Conservation (phyloP, 139 green algal species). For the Dunaliella primolecta region DNA sequence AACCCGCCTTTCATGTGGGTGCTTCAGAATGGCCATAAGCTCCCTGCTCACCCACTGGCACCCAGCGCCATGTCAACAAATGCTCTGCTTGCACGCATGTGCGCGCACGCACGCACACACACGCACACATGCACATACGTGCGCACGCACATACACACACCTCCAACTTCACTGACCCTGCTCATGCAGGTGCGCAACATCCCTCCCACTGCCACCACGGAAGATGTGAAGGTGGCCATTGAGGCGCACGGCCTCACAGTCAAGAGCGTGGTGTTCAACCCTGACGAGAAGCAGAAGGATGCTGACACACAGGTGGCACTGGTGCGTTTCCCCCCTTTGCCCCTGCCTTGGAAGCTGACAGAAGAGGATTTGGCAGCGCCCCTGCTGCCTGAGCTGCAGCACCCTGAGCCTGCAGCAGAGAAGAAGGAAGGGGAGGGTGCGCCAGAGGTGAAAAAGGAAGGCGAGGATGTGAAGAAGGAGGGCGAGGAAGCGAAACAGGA, state of each 20-base stretch:
- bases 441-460: background rate
- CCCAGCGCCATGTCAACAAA: too few species aligned
- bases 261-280: constrained; percentile 45
- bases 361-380: constrained; percentile 18
- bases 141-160: background rate
- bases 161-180: background rate
- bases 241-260: constrained; percentile 28
- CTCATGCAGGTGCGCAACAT: constrained; percentile 45
- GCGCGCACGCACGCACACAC: background rate
- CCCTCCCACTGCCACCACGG: constrained; percentile 23
- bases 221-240: constrained; percentile 39
- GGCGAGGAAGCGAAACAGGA: background rate
- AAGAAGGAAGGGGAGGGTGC: background rate
- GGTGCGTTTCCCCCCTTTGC: constrained; percentile 21
- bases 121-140: background rate
- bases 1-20: too few species aligned
- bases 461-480: constrained; percentile 1
- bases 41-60: too few species aligned
- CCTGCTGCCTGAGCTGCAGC: constrained; percentile 5
- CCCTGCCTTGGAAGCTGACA: constrained; percentile 27
- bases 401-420: constrained; percentile 5
- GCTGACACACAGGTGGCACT: constrained; percentile 21
- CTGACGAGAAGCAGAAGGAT: constrained; percentile 6
- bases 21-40: too few species aligned
- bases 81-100: background rate